Evolutionary conservation across 176 grass and related monocot species (phyloP).

Genomic region (Triticum timopheevii): DNA sequence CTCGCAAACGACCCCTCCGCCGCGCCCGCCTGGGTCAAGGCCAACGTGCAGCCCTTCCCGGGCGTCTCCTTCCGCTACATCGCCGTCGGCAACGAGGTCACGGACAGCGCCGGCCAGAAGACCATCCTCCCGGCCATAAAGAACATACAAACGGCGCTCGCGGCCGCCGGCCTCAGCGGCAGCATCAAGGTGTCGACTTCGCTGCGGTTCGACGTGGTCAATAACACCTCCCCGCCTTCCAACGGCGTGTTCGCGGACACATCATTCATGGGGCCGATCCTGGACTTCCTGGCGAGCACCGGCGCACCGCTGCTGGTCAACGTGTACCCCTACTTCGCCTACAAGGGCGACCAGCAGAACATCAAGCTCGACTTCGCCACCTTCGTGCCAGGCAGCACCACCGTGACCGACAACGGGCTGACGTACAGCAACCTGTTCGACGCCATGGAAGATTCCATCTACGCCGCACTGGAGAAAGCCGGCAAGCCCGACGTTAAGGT

Average conservation of each 20-base stretch:
- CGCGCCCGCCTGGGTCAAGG: conserved; percentile 46
- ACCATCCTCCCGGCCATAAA: conserved; percentile 63
- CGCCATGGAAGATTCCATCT: conserved; percentile 53
- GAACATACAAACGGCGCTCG: conserved; percentile 48
- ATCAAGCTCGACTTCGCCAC: conserved; percentile 44
- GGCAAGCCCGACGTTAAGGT: background rate
- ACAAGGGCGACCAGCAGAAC: background rate
- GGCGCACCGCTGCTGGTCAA: conserved; percentile 67
- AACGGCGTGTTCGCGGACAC: conserved; percentile 24
- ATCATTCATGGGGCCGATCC: conserved; percentile 27
- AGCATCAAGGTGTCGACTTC: conserved; percentile 62
- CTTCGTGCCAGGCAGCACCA: conserved; percentile 27
- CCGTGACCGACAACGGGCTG: conserved; percentile 39
- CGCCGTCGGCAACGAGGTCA: conserved; percentile 70
- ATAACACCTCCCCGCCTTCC: conserved; percentile 49
- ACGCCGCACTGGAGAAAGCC: conserved; percentile 47
- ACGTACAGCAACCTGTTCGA: conserved; percentile 56
- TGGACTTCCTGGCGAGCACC: conserved; percentile 30
- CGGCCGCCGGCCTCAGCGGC: conserved; percentile 5
- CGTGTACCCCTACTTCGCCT: conserved; percentile 80
- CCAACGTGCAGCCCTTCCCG: conserved; percentile 42
- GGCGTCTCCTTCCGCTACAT: conserved; percentile 53
- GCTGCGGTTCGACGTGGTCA: conserved; percentile 26
- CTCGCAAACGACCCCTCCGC: conserved; percentile 28
- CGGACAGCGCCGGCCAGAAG: background rate